Base-by-base conservation (phyloP, 495 filamentous ascomycete species). In the Hypoxylon fragiforme region DNA sequence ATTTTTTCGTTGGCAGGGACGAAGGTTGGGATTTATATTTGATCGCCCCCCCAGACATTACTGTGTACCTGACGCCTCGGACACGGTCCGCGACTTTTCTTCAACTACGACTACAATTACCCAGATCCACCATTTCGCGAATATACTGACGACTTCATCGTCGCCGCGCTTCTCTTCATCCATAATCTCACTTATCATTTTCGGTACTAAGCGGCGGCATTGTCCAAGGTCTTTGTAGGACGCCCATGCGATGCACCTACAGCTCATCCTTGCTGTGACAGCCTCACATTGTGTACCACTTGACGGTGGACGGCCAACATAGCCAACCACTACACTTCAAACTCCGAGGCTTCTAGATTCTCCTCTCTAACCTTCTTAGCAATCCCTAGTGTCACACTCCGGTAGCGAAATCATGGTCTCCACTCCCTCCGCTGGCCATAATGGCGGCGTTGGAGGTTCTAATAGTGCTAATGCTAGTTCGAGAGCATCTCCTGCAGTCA, bases 401-500 rank as follows among this genome's bases (percentile, higher is more conserved):
- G 3, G 34, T 42, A 51, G 35, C 28, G n/a, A 50, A 65, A 71
- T 43, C 50, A 76, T 74, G 73, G 73, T 73, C 40, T 70, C 71
- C 41, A 66, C 57, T 50, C 66, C 71, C 57, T 71, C 69, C 46
- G 67, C 64, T 60, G 66, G 67, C 55, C 65, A 57, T 41, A 50
- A 43, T 38, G 67, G 70, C 65, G 64, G 63, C 49, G 58, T 59
- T 36, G 66, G 63, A 58, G 66, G 54, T 36, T 56, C 60, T 26
- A 54, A 59, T 52, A 72, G 66, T 56, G 63, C 65, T 43, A 73
- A 72, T 65, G 70, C 68, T 36, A 76, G 66, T 57, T 65, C 75
- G 51, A 71, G 77, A 73, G 75, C 63, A 38, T 80, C 80, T 35
- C 76, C 78, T 24, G 70, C 77, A 8, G 69, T 72, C 21, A 60